phyloP scores from a whole-genome alignment of 2,329 filamentous ascomycete genomes.

The Fusarium humuli region DNA sequence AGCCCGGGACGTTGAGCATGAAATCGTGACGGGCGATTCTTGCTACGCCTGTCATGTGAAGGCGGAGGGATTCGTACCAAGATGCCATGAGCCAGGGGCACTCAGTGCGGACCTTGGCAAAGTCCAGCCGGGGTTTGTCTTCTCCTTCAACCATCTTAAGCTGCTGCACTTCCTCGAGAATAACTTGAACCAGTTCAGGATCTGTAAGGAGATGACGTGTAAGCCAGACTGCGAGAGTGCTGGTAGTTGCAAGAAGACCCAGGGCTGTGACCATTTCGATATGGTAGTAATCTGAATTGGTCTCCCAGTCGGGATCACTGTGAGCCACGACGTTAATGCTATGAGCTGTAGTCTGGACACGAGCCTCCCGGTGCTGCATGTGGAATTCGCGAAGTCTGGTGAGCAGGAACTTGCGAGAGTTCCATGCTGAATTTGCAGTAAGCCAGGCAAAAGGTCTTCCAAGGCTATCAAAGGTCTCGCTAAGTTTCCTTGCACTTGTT shows the following conservation, averaged over 20 bases:
- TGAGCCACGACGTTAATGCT: constrained; percentile 49
- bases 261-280: constrained; percentile 50
- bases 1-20: constrained; percentile 34
- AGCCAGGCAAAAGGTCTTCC: constrained; percentile 43
- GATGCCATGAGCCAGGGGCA: constrained; percentile 50
- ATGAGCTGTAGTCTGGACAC: constrained; percentile 44
- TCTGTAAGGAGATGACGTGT: constrained; percentile 45
- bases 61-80: constrained; percentile 49
- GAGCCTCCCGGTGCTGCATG: constrained; percentile 39
- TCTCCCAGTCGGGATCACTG: constrained; percentile 47
- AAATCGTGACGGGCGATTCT: constrained; percentile 48
- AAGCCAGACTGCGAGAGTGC: constrained; percentile 49
- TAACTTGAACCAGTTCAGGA: constrained; percentile 31
- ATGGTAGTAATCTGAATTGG: constrained; percentile 49
- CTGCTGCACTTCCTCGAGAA: constrained; percentile 41
- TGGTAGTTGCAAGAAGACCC: constrained; percentile 48
- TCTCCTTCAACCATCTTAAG: constrained; percentile 29
- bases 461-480: constrained; percentile 48
- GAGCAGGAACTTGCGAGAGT: constrained; percentile 45
- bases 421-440: constrained; percentile 46
- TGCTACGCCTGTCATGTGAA: constrained; percentile 50
- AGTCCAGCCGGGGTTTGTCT: constrained; percentile 33
- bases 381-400: constrained; percentile 45
- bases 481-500: constrained; percentile 42
- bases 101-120: constrained; percentile 39